A percentile compares a stretch with the other conserved stretches of the same genome.
These are phyloP conservation scores for Dothiorella sarmentorum DNA, from an alignment of 2,329 filamentous ascomycete genomes.

Conservation along the genomic window DNA sequence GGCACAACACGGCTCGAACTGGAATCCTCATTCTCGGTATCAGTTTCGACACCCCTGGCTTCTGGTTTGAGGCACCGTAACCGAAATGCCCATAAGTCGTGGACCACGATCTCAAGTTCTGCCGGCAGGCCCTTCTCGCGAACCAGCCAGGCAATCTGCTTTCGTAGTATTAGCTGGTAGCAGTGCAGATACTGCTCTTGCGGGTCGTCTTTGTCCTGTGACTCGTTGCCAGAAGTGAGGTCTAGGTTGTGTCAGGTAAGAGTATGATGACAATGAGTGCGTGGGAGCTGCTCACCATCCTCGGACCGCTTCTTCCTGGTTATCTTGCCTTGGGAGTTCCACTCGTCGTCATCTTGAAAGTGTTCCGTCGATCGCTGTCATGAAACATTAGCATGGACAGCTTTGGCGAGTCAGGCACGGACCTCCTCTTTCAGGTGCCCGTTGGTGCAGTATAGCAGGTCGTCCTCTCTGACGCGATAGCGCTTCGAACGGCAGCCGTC, in stretches of 20 bases:
- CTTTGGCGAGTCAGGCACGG: neutral
- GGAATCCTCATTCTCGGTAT: constrained; percentile 34
- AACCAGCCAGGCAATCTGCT: constrained; percentile 74
- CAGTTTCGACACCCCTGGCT: constrained; percentile 32
- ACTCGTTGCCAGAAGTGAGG: constrained; percentile 60
- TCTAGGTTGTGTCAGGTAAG: constrained; percentile 31
- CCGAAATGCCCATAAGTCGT: constrained; percentile 81
- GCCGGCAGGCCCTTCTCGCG: constrained; percentile 61
- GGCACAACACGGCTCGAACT: constrained; percentile 29
- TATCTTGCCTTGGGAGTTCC: neutral
- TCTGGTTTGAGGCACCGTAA: constrained; percentile 55
- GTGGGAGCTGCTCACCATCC: constrained; percentile 51
- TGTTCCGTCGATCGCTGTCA: constrained; percentile 27
- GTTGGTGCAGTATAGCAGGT: constrained; percentile 73
- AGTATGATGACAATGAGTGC: too few relatives aligned
- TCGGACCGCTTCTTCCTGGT: constrained; percentile 51
- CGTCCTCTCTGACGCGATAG: constrained; percentile 66
- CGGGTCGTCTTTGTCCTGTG: too few relatives aligned
- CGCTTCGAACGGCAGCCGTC: constrained; percentile 67
- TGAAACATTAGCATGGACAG: neutral
- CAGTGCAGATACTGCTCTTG: too few relatives aligned
- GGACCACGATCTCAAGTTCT: constrained; percentile 75
- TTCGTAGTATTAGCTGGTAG: constrained; percentile 79
- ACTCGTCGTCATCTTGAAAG: constrained; percentile 54
- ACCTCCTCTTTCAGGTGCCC: constrained; percentile 70